These are phyloP conservation scores for Mytilinidion resinicola DNA, from an alignment of 495 filamentous ascomycete species.

Conservation along the genomic window DNA sequence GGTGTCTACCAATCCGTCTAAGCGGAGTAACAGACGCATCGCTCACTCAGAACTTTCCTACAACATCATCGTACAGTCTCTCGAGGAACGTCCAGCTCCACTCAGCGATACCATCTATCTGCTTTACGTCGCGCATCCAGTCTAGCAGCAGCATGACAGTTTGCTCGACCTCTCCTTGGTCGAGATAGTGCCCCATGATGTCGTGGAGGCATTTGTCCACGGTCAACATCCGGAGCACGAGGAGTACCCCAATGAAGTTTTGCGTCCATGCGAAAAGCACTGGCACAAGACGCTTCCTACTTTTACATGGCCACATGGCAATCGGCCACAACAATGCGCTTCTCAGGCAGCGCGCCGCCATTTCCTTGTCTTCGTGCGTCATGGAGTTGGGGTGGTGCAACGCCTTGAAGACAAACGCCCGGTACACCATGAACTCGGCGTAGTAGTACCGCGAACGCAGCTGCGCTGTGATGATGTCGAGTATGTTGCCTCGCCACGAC, in stretches of 20 bases:
- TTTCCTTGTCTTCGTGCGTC: constrained; percentile 46
- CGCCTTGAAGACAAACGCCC: constrained; percentile 57
- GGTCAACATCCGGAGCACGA: constrained; percentile 48
- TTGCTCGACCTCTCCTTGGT: constrained; percentile 42
- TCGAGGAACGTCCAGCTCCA: constrained; percentile 50
- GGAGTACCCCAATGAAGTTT: constrained; percentile 50
- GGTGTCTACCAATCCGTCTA: too few species aligned
- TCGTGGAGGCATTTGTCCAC: constrained; percentile 43
- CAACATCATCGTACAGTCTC: constrained; percentile 2
- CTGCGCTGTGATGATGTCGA: constrained; percentile 51
- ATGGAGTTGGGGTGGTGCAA: constrained; percentile 50
- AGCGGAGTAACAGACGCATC: too few species aligned
- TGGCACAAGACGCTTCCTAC: constrained; percentile 50
- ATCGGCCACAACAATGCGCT: constrained; percentile 51
- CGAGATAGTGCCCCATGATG: constrained; percentile 46
- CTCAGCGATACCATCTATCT: constrained; percentile 41
- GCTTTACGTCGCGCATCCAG: constrained; percentile 50
- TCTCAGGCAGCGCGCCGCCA: constrained; percentile 47
- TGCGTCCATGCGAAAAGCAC: constrained; percentile 55
- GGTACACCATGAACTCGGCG: constrained; percentile 51
- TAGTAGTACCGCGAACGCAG: constrained; percentile 56
- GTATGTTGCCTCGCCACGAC: constrained; percentile 37
- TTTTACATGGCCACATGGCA: constrained; percentile 49
- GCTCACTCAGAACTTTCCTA: background rate
- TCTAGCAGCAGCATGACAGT: constrained; percentile 47